Base-by-base conservation (phyloP, 768 basidiomycete species). In the Pleurotus sapidus region DNA sequence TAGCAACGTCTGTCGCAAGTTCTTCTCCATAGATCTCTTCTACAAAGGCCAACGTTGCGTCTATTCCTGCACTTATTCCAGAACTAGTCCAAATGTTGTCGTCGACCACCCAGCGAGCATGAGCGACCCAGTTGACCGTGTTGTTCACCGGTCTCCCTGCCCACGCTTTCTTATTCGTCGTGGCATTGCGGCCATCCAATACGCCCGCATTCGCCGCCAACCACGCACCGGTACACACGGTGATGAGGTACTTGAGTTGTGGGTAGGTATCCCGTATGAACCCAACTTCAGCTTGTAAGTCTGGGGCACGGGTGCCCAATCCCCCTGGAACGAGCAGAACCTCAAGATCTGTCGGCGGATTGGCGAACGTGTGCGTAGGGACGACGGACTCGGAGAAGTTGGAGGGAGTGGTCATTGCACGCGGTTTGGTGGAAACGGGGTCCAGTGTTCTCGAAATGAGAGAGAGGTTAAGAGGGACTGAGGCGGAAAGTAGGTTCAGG, bases 51-150 rank as follows among this genome's bases (percentile, higher is more conserved):
- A 77, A 70, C 11, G 64, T 69, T 12, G 67, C 64, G 61, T 78
- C 76, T 18, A 73, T 67, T n/a, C 78, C 78, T 27, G 79, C 77
- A 54, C 70, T 74, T 25, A 81, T 72, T 0, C 80, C 80, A 0
- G 78, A 78, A 5, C 76, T 74, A 3, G 77, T 76, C 77, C 78
- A 81, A 18, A 79, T 66, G 57, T 80, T 80, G 7, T 74, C 78
- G 61, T 78, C 75, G 1, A 72, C 72, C 0, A 80, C 77, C 79
- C 78, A 82, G 12, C 79, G 68, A 5, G 79, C 80, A 37, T 70
- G 70, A 0, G 73, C 55, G 24, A 79, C 68, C 78, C 80, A 81
- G 3, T 71, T 59, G 4, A 79, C 76, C 47, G 73, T 65, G 2
- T 68, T 65, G 5, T 67, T 59, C n/a, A 59, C 25, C 37, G 58